These are phyloP conservation scores for Kwoniella heveanensis DNA, from an alignment of 768 basidiomycete species.

Conservation along the genomic window DNA sequence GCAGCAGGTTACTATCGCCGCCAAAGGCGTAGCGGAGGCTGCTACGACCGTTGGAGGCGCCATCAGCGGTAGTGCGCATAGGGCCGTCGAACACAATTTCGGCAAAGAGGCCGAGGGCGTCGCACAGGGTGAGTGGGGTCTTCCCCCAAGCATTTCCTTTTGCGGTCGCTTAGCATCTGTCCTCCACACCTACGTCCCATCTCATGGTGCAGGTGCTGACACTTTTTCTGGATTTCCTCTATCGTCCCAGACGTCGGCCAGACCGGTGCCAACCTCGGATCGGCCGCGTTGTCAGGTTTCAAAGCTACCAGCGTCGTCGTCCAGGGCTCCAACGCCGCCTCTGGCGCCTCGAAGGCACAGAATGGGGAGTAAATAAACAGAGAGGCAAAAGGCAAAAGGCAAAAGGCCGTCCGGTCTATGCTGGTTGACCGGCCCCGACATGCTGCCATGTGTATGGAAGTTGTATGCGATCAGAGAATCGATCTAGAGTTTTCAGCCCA, in stretches of 20 bases:
- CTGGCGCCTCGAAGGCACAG: conserved; percentile 23
- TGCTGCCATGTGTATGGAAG: no score
- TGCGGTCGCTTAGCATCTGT: no score
- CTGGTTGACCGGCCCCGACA: no score
- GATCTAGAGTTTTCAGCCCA: no score
- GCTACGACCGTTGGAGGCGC: conserved; percentile 36
- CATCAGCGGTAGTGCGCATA: conserved; percentile 45
- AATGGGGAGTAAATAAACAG: conserved; percentile 18
- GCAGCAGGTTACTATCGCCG: conserved; percentile 44
- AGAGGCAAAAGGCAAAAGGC: no score
- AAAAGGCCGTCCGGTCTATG: no score
- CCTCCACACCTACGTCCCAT: no score
- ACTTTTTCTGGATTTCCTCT: neutral
- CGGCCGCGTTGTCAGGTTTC: conserved; percentile 33
- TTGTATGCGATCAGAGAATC: no score
- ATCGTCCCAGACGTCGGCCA: conserved; percentile 40
- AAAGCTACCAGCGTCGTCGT: conserved; percentile 41
- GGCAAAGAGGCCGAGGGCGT: conserved; percentile 46
- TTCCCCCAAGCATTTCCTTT: no score
- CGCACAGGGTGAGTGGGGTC: conserved; percentile 44
- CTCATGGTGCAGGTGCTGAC: neutral
- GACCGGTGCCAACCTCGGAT: conserved; percentile 43
- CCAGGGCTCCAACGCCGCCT: conserved; percentile 42
- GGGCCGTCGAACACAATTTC: conserved; percentile 48
- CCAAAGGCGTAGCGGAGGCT: conserved; percentile 39